Evolutionary conservation across 495 filamentous ascomycete genomes (phyloP).

Genomic region (Trichocladium uniseriatum): DNA sequence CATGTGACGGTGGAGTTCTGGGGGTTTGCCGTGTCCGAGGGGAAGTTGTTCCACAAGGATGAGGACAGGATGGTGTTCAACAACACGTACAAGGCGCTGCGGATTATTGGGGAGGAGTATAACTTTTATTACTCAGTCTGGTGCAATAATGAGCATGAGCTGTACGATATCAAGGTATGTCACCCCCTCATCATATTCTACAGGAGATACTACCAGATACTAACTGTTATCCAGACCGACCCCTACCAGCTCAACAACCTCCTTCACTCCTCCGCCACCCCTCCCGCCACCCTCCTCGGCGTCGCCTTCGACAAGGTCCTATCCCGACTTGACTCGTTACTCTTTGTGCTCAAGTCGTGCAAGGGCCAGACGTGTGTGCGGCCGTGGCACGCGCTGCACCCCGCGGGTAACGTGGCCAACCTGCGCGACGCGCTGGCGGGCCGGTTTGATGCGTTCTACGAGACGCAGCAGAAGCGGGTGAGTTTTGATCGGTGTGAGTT

Average conservation of each 20-base stretch:
- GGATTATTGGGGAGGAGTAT: constrained; percentile 45
- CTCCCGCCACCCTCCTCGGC: constrained; percentile 31
- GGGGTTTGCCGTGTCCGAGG: constrained; percentile 47
- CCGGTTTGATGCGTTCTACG: constrained; percentile 51
- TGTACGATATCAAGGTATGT: constrained; percentile 51
- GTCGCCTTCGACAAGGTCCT: constrained; percentile 37
- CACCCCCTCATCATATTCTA: not conserved
- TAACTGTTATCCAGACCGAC: constrained; percentile 39
- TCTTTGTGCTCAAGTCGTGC: constrained; percentile 59
- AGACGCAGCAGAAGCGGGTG: constrained; percentile 36
- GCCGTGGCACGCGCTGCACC: constrained; percentile 54
- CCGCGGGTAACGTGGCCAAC: constrained; percentile 35
- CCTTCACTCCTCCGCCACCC: constrained; percentile 26
- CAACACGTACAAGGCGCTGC: constrained; percentile 57
- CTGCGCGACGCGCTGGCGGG: constrained; percentile 38
- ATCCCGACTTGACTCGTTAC: constrained; percentile 48
- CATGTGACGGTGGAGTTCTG: constrained; percentile 61
- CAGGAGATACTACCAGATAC: not conserved
- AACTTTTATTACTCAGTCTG: constrained; percentile 57
- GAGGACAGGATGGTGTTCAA: constrained; percentile 27
- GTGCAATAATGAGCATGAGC: constrained; percentile 56
- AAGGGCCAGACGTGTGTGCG: constrained; percentile 44
- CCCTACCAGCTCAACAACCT: constrained; percentile 54
- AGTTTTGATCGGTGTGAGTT: constrained; percentile 49
- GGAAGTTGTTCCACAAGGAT: constrained; percentile 23